Percentiles rank a stretch among this genome's conserved stretches.
Conservation (phyloP, 306 rosid species). For the Vigna trinervia region DNA sequence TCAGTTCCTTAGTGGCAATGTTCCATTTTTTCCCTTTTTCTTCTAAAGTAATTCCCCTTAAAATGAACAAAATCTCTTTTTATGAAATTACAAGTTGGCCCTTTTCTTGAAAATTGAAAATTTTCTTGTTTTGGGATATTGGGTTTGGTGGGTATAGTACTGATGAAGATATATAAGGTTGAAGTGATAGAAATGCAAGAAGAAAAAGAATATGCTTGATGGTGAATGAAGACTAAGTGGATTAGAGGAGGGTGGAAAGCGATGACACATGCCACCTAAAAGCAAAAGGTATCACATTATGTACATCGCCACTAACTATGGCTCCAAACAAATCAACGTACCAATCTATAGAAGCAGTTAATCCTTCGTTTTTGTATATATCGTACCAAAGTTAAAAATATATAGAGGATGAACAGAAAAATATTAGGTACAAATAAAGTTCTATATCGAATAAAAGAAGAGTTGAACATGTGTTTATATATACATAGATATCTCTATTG, state of each 20-base stretch:
- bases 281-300: neutral
- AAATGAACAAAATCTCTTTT: neutral
- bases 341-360: neutral
- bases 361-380: no score
- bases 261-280: neutral
- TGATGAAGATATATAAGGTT: conserved; percentile 1
- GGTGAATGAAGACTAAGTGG: neutral
- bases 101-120: neutral
- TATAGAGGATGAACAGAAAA: no score
- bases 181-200: neutral
- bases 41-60: neutral
- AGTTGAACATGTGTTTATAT: no score
- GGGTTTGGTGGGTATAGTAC: neutral
- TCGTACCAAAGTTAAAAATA: no score
- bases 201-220: neutral
- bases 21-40: no score
- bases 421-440: no score
- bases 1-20: neutral
- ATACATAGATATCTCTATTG: no score
- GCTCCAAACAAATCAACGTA: conserved; percentile 7
- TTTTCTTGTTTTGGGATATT: conserved; percentile 2
- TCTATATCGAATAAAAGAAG: no score
- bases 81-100: neutral
- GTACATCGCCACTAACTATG: neutral
- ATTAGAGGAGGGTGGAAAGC: neutral